Base-by-base conservation (phyloP, 1,284 basidiomycete species). In the Cutaneotrichosporon spelunceum region DNA sequence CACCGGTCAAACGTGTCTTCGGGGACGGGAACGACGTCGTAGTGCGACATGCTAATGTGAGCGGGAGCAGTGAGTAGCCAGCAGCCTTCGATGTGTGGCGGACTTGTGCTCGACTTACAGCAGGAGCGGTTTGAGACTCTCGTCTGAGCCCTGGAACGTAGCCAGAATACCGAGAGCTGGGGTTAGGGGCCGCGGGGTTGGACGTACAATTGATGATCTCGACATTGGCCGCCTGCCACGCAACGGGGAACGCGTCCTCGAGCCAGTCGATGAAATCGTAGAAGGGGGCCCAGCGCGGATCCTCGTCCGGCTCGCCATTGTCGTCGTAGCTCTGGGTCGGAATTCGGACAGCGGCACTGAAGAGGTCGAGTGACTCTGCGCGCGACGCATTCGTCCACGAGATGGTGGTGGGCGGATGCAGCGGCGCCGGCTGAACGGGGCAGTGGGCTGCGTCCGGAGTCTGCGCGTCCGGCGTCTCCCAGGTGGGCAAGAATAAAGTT, bases 61-160 rank as follows among this genome's bases (percentile, higher is more conserved):
- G 50, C 42, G n/a, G n/a, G n/a, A n/a, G n/a, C n/a, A n/a, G n/a
- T n/a, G n/a, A n/a, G n/a, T n/a, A n/a, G n/a, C n/a, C n/a, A n/a
- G n/a, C n/a, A n/a, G n/a, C n/a, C n/a, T n/a, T n/a, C n/a, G n/a
- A n/a, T n/a, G n/a, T n/a, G n/a, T n/a, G n/a, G n/a, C n/a, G n/a
- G n/a, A n/a, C n/a, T n/a, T n/a, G n/a, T n/a, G n/a, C n/a, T n/a
- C n/a, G 16, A 45, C 57, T 48, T 21, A 59, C 30, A 80, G 63
- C 2, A 82, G 64, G 9, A 82, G 68, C 0, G 82, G 82, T 62
- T 82, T 81, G 53, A 83, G 75, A n/a, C 66, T 63, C 7, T 70
- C 62, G 57, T 83, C 79, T 4, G 74, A 72, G 4, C 82, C 82
- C 42, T 78, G 57, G 64, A 81, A 78, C 0, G 81, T 82, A 57